These are phyloP conservation scores for Extremus antarcticus DNA, from an alignment of 495 filamentous ascomycete genomes.

Conservation along the genomic window DNA sequence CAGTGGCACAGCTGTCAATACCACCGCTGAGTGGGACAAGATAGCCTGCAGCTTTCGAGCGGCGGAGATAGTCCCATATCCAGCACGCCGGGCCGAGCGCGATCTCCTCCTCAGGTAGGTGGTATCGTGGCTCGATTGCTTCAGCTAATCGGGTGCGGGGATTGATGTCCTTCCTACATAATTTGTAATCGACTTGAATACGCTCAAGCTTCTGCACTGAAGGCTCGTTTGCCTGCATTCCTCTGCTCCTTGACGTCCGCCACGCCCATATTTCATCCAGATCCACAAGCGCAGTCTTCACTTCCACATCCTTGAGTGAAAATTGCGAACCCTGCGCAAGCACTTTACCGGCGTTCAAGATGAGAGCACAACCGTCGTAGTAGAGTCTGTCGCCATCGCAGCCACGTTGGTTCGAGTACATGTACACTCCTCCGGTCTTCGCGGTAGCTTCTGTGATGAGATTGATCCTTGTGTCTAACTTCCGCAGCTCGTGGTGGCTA, in stretches of 20 bases:
- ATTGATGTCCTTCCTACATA: conserved; percentile 10
- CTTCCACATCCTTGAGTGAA: conserved; percentile 70
- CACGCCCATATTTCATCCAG: conserved; percentile 60
- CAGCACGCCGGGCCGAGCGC: conserved; percentile 60
- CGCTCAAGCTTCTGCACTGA: conserved; percentile 24
- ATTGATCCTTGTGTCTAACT: conserved; percentile 61
- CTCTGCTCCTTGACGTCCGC: conserved; percentile 42
- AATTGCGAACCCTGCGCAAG: conserved; percentile 67
- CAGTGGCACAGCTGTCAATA: conserved; percentile 57
- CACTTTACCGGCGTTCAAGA: conserved; percentile 61
- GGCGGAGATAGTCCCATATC: conserved; percentile 76
- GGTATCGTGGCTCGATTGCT: conserved; percentile 38
- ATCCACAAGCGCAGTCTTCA: conserved; percentile 69
- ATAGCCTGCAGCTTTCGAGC: conserved; percentile 38
- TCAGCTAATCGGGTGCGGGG: conserved; percentile 11
- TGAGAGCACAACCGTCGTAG: conserved; percentile 68
- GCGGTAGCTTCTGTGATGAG: conserved; percentile 68
- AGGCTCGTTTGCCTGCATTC: conserved; percentile 43
- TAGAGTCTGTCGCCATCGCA: conserved; percentile 61
- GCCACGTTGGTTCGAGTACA: conserved; percentile 42
- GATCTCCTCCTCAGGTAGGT: conserved; percentile 66
- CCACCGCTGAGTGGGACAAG: conserved; percentile 53
- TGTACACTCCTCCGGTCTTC: conserved; percentile 35
- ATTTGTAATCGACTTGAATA: conserved; percentile 33
- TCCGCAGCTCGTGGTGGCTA: conserved; percentile 61